Evolutionary conservation across 257 asterid genomes (phyloP).

Genomic region (Solanum ahanhuiri): DNA sequence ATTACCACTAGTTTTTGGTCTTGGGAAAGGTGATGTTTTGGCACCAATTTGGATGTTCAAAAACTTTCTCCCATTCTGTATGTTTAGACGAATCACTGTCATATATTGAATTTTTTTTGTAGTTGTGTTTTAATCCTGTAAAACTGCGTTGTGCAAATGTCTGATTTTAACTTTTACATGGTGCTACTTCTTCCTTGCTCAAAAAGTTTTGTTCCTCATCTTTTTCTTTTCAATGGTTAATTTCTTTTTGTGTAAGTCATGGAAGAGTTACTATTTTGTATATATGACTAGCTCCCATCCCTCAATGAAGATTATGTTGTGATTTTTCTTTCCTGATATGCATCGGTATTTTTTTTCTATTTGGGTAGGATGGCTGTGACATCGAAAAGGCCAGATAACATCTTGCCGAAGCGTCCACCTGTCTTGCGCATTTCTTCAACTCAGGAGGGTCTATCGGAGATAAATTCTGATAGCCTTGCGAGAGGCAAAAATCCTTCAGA

Average conservation of each 20-base stretch:
- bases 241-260: neutral
- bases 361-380: constrained; percentile 8
- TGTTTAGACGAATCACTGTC: neutral
- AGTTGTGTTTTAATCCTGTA: neutral
- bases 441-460: constrained; percentile 54
- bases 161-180: neutral
- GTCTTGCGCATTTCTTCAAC: constrained; percentile 52
- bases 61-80: neutral
- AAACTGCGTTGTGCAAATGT: neutral
- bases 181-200: neutral
- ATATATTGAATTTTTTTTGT: neutral
- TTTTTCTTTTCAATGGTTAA: neutral
- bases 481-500: constrained; percentile 36
- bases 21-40: neutral
- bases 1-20: neutral
- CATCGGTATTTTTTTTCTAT: neutral
- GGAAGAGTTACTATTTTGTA: neutral
- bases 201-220: neutral
- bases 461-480: constrained; percentile 29
- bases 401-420: constrained; percentile 76
- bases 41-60: neutral
- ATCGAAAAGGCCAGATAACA: constrained; percentile 52
- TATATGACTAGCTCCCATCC: neutral
- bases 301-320: neutral
- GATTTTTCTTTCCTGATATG: neutral